Base-by-base conservation (phyloP, 2,329 filamentous ascomycete species). In the Fusarium palustre region DNA sequence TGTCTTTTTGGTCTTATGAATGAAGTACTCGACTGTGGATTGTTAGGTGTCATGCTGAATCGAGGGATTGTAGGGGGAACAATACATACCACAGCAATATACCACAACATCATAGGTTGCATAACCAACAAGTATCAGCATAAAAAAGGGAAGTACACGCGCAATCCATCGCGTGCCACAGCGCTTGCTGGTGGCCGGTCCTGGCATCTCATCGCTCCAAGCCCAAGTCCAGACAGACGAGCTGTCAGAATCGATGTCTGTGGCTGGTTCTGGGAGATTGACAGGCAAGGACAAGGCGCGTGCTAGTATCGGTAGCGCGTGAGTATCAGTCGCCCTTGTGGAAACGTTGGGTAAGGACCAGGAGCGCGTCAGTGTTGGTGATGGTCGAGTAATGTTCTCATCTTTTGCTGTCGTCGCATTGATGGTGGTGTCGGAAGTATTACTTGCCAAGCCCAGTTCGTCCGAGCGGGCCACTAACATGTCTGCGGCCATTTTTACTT, bases 51-150 rank as follows among this genome's bases (percentile, higher is more conserved):
- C 8, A 16, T 8, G 36, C 11, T 16, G 20, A 28, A 28, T 16
- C 39, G 30, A 41, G 48, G 34, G 33, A 22, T 20, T 33, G 18
- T 7, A 25, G 22, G 20, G 7, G 33, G 18, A 10, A 22, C 10
- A 39, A 8, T 24, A 83, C 90, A 76, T 79, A 94, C 92, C 82
- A 76, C 90, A 92, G 65, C 94, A 79, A 46, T 85, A 85, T 66
- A 86, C 89, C 49, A 92, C 87, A 49, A 94, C 78, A 16, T 89
- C 89, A 80, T 91, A 97, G 34, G 88, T 91, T 22, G 87, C 87
- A 78, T 92, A 93, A 38, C 84, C 89, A 64, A 92, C 85, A 38
- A 87, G 83, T 31, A 85, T 90, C 34, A 89, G 79, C 41, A 97
- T 86, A 52, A 95, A 76, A 39, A 90, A 71, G 6, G 94, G 94